Conservation (phyloP, 345 rosid species). For the Populus deltoides region DNA sequence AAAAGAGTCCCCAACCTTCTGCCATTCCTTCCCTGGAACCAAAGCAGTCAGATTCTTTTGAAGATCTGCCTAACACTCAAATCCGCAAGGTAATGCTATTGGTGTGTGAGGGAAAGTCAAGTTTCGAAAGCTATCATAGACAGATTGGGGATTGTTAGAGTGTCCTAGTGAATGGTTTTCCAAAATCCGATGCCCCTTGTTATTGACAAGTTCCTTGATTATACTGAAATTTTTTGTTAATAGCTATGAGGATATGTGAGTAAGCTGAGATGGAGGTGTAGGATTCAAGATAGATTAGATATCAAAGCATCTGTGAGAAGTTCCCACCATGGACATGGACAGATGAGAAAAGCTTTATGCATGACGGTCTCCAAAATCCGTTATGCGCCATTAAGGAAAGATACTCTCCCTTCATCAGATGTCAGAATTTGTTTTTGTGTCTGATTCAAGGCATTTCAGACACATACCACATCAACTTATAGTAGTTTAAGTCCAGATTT, state of each 20-base stretch:
- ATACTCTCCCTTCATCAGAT: too few relatives aligned
- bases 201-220: not conserved
- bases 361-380: too few relatives aligned
- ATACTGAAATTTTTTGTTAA: not conserved
- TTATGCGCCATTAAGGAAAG: too few relatives aligned
- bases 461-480: not conserved
- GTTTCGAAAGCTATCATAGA: not conserved
- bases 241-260: too few relatives aligned
- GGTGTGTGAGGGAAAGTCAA: not conserved
- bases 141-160: not conserved
- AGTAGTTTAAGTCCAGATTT: not conserved
- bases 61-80: constrained; percentile 89
- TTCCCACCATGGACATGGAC: too few relatives aligned
- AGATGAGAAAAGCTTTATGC: too few relatives aligned
- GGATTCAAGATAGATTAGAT: too few relatives aligned
- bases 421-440: not conserved
- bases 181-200: not conserved
- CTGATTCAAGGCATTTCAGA: not conserved
- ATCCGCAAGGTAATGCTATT: constrained; percentile 82
- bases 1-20: constrained; percentile 36
- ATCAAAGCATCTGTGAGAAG: too few relatives aligned
- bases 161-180: not conserved
- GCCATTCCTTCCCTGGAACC: constrained; percentile 32
- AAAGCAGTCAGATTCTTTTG: constrained; percentile 54
- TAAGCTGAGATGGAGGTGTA: too few relatives aligned